Conservation (phyloP, 139 green algal species). For the Desmodesmus armatus region DNA sequence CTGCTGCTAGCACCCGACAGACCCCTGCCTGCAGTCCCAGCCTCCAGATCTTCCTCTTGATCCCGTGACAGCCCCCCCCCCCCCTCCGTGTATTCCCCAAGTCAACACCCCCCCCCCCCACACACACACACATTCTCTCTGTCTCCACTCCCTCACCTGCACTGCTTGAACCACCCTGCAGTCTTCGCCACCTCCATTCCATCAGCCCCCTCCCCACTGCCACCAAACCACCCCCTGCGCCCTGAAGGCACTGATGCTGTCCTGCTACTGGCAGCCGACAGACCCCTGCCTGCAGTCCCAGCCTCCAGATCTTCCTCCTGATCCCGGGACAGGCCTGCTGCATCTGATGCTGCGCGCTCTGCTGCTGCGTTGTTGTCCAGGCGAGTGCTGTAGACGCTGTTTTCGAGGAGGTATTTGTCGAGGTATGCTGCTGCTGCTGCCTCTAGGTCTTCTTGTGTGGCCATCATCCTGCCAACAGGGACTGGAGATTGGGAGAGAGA, state of each 20-base stretch:
- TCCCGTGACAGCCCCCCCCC: no score
- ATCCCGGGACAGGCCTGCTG: background rate
- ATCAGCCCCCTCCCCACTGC: background rate
- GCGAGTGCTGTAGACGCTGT: background rate
- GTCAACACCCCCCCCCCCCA: no score
- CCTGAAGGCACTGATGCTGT: no score
- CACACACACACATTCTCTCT: background rate
- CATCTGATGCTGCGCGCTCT: background rate
- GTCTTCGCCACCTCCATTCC: background rate
- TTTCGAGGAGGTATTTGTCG: conserved; percentile 25
- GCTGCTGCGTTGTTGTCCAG: background rate
- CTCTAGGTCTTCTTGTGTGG: conserved; percentile 47
- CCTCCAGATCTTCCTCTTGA: no score
- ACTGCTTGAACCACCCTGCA: conserved; percentile 33
- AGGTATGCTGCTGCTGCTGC: conserved; percentile 51
- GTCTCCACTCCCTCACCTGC: background rate
- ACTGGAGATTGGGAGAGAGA: background rate
- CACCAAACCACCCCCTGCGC: no score
- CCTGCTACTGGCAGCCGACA: no score
- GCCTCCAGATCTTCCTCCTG: background rate
- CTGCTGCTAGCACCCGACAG: no score
- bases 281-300: background rate
- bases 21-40: no score
- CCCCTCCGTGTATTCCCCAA: no score
- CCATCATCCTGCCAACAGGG: conserved; percentile 60